Base-by-base conservation (phyloP, 371 early-diverging fungal genomes). In the Nosema muscidifuracis region DNA sequence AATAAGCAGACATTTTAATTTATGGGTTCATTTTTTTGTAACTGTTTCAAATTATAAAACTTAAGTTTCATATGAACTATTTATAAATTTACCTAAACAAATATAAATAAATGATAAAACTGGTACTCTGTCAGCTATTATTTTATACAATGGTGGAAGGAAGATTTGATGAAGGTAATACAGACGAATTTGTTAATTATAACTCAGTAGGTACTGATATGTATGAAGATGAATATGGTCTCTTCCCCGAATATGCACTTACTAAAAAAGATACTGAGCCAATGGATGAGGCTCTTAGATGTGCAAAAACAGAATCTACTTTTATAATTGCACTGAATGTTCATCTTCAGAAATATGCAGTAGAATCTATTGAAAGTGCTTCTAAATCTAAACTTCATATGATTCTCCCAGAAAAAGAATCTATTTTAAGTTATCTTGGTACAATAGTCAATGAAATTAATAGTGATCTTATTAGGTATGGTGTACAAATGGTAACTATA, bases 391-490 rank as follows among this genome's bases (percentile, higher is more conserved):
- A 68, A 36, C 34, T 62, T 18, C 31, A 51, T 22, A 44, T 34
- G 47, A 34, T 66, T 15, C 26, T 61, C 6, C 38, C 42, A 2
- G 63, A 67, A 16, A 28, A 42, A 31, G 36, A 65, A 4, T 63
- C 73, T n/a, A 31, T 61, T 34, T 1, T 24, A 24, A 28, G 42
- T 24, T 77, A 77, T 43, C 31, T 77, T 42, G 73, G 73, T 31
- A 68, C 55, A 15, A 62, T 73, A 24, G 18, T 73, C 2, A 61
- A 77, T 33, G 77, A 73, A 30, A 16, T 77, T n/a, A 79, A 79
- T 62, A 51, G 51, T 2, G 55, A 64, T 20, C 44, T 76, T 38
- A 38, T 34, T 0, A 66, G 58, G 28, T 76, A 36, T 55, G 73
- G 70, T 22, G 71, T 79, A 16, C 73, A 71, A 64, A n/a, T 76